Base-by-base conservation (phyloP, 2,329 filamentous ascomycete species). In the Rutstroemia sp. region DNA sequence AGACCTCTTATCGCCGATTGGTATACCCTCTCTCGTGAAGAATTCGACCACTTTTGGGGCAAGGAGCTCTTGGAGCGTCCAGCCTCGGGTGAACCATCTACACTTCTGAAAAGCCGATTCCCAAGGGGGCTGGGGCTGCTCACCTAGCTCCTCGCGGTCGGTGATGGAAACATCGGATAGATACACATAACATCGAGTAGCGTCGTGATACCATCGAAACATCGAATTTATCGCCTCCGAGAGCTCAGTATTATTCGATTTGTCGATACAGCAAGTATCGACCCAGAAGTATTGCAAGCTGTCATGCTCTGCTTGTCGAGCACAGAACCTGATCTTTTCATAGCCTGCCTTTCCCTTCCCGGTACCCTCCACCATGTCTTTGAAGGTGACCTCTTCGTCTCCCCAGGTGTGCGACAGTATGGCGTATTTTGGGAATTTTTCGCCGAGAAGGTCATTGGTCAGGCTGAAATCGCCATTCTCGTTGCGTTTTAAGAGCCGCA, bases 181-280 rank as follows among this genome's bases (percentile, higher is more conserved):
- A 7, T 54, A 54, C 2, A 48, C 14, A 8, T 54, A 54, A 16
- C 44, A 54, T 4, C 4, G 6, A 5, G 2, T 5, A 2, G 51
- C 7, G 3, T 51, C 30, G 12, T 30, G 51, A n/a, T 54, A 54
- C 44, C 44, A 54, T 2, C 30, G 42, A 48, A 30, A 54, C 30
- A 54, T 54, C 1, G 51, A 54, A 27, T 47, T 54, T 2, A 54
- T 54, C 7, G 44, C 19, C 3, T 25, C 21, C 2, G n/a, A 12
- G 4, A 54, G 44, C 19, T 47, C 51, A 16, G 36, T 16, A 1
- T n/a, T 16, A 40, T 40, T 54, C 14, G 30, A 21, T 25, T 40
- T 54, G 10, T 54, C 21, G 21, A 54, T 54, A 16, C 34, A 54
- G 21, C 30, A 47, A 2, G 30, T 54, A 48, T 54, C 51, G 2